Evolutionary conservation across 176 grass and related monocot genomes (phyloP).

Genomic region (Sorghum bicolor): Sorghum_bicolor_NCBIv3 NC_012873.2:50507501-50508000

Average conservation of each 20-base stretch:
- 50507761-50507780: slow-evolving; percentile 87
- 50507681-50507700: slow-evolving; percentile 12
- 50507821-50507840: not conserved
- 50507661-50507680: slow-evolving; percentile 18
- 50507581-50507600: not conserved
- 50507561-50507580: not conserved
- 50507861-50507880: not conserved
- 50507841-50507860: not conserved
- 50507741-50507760: slow-evolving; percentile 75
- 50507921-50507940: not conserved
- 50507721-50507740: slow-evolving; percentile 95
- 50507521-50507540: not conserved
- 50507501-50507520: not conserved
- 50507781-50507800: slow-evolving; percentile 91
- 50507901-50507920: not conserved
- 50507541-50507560: not conserved
- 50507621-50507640: not conserved
- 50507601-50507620: not conserved
- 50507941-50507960: not conserved
- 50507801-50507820: slow-evolving; percentile 81
- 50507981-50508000: not conserved
- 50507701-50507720: slow-evolving; percentile 50
- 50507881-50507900: not conserved
- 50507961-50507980: not conserved
- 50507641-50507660: slow-evolving; percentile 9